Base-by-base conservation (phyloP, 371 early-diverging fungal species). In the Mucor lusitanicus region DNA sequence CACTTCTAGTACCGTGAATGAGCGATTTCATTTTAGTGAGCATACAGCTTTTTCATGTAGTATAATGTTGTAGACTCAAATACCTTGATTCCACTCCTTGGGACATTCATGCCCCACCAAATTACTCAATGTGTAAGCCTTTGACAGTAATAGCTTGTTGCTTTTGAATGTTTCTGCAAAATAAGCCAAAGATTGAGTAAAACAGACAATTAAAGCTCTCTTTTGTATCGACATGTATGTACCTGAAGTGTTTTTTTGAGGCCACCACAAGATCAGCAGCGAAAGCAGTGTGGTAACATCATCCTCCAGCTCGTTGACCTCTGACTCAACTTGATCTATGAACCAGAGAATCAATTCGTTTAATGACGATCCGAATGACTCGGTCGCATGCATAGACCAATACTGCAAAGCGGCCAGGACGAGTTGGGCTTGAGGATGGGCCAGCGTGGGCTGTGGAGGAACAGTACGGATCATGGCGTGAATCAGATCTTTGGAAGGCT, bases 21-120 rank as follows among this genome's bases (percentile, higher is more conserved):
- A n/a, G n/a, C n/a, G n/a, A n/a, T n/a, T n/a, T n/a, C n/a, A n/a
- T n/a, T n/a, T n/a, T n/a, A n/a, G n/a, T n/a, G n/a, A n/a, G n/a
- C n/a, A n/a, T n/a, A n/a, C n/a, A n/a, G n/a, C n/a, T n/a, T n/a
- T n/a, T n/a, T n/a, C n/a, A n/a, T n/a, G n/a, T n/a, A n/a, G n/a
- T n/a, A n/a, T n/a, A n/a, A n/a, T n/a, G n/a, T n/a, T n/a, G n/a
- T n/a, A n/a, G n/a, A n/a, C 17, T 6, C 42, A 42, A 5, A 17
- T 69, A 73, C 73, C 69, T 69, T 59, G 69, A 30, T 27, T 15
- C 75, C 75, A 74, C 55, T 74, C 75, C 50, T 74, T 74, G 6
- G 75, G 75, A 50, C 66, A 74, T 6, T 56, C 0, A 6, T 65
- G 40, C 2, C 57, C 66, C 7, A 64, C 27, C 17, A 33, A 28